Percentiles rank a stretch among this genome's conserved stretches.
phyloP scores from a whole-genome alignment of 352 stramenopile species.

The Phytophthora hybrid region DNA sequence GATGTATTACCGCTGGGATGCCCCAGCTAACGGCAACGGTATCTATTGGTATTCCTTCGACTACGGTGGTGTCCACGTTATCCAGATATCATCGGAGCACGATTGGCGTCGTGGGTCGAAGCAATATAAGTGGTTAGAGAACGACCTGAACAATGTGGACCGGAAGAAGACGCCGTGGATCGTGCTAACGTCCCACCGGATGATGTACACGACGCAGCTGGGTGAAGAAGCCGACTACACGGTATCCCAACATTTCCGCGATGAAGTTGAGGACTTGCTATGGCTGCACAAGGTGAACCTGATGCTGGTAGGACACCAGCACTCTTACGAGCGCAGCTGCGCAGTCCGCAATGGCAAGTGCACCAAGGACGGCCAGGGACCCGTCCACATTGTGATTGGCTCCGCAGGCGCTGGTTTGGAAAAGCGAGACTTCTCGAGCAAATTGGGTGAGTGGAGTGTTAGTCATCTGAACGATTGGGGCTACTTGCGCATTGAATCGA shows the following conservation, averaged over 20 bases:
- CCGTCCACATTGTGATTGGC: conserved; percentile 89
- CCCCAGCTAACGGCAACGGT: conserved; percentile 63
- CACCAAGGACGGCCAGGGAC: conserved; percentile 66
- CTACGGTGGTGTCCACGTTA: conserved; percentile 89
- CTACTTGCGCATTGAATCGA: conserved; percentile 72
- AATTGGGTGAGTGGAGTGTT: conserved; percentile 84
- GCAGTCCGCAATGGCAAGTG: conserved; percentile 80
- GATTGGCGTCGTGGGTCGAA: conserved; percentile 84
- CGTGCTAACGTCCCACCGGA: conserved; percentile 91
- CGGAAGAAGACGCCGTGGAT: conserved; percentile 91
- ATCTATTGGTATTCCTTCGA: conserved; percentile 95
- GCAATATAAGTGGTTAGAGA: conserved; percentile 92
- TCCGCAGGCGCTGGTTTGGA: conserved; percentile 86
- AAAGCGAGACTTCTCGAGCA: conserved; percentile 61
- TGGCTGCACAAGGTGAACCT: conserved; percentile 91
- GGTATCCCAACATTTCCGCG: conserved; percentile 81
- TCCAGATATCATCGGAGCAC: conserved; percentile 94
- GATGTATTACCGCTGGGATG: conserved; percentile 78
- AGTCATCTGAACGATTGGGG: conserved; percentile 84
- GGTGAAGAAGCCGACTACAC: conserved; percentile 70
- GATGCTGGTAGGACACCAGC: conserved; percentile 92
- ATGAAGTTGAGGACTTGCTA: conserved; percentile 93
- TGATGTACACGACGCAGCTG: conserved; percentile 91
- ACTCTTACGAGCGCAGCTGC: conserved; percentile 93
- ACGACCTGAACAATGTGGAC: conserved; percentile 86